Evolutionary conservation across 768 basidiomycete genomes (phyloP).

Genomic region (Pulveroboletus ravenelii): DNA sequence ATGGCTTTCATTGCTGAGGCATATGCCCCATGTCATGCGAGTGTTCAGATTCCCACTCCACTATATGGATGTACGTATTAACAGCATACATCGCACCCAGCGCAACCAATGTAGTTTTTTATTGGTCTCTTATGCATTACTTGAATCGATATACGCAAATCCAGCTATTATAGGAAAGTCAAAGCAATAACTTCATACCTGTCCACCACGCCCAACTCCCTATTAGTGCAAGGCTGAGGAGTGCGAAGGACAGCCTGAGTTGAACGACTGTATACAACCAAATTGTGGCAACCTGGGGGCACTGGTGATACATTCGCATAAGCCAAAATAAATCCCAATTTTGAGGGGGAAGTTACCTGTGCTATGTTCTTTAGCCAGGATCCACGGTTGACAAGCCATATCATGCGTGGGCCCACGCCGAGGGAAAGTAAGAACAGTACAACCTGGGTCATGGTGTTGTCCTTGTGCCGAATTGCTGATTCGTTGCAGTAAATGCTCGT

Average conservation of each 20-base stretch:
- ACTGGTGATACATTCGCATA: constrained; percentile 36
- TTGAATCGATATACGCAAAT: not conserved
- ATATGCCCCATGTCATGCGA: not conserved
- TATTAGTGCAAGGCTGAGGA: constrained; percentile 50
- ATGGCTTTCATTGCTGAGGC: not conserved
- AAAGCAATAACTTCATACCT: constrained; percentile 43
- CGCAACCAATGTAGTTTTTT: not conserved
- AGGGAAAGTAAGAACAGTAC: constrained; percentile 56
- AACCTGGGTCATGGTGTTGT: constrained; percentile 46
- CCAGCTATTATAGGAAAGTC: constrained; percentile 4
- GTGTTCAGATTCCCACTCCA: not conserved
- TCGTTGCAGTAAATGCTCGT: constrained; percentile 1
- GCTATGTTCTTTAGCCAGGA: constrained; percentile 69
- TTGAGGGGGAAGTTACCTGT: constrained; percentile 45
- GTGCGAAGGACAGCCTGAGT: constrained; percentile 58
- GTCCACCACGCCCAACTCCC: constrained; percentile 61
- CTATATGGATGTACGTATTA: not conserved
- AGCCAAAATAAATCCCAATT: not conserved
- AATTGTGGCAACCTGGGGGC: constrained; percentile 70
- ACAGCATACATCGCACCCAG: constrained; percentile 10
- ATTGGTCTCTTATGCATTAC: not conserved
- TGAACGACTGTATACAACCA: constrained; percentile 78
- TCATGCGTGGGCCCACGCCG: constrained; percentile 56
- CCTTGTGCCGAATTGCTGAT: constrained; percentile 60
- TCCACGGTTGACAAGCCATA: constrained; percentile 67